Base-by-base conservation (phyloP, 495 filamentous ascomycete species). In the Lepraria neglecta region DNA sequence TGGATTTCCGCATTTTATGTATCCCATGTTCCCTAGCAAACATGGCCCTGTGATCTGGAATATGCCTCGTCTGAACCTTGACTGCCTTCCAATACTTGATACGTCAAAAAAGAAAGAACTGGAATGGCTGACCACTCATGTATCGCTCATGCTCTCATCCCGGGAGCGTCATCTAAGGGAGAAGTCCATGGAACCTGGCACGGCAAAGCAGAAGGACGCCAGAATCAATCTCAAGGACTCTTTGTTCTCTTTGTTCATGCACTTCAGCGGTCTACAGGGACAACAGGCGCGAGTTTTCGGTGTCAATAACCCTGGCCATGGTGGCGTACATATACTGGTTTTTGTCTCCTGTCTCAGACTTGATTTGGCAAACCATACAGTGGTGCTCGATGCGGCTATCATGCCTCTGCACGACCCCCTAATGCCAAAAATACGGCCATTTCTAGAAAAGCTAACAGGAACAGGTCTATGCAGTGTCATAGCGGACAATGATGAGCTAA, bases 211-310 rank as follows among this genome's bases (percentile, higher is more conserved):
- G 38, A 62, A 42, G 64, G 48, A 38, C 70, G 40, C 74, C 30
- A 64, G 78, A 6, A 57, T 74, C 31, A 72, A 76, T 56, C 74
- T 81, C 61, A 83, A 82, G 60, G 74, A 80, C 45, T 74, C 78
- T 0, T 58, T 82, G 27, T 76, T 75, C 48, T 69, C 67, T 50
- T 67, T 82, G 30, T 76, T 81, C 66, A 73, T 72, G 68, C 45
- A 74, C 42, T 68, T 75, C 12, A 71, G 76, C 11, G 77, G 79
- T 38, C 59, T 76, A 27, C 70, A 76, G 52, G 6, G 53, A 58
- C 46, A 58, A 44, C 61, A 72, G 28, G 70, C 69, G 1, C 64
- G 70, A 1, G 46, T 78, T 2, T 78, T 78, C 33, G 71, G 63
- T 1, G 64, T 83, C 14, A 50, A 68, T 19, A 59, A 72, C 58